These are phyloP conservation scores for Crithidia fasciculata DNA, from an alignment of 208 protist genomes.

Conservation along the genomic window DNA sequence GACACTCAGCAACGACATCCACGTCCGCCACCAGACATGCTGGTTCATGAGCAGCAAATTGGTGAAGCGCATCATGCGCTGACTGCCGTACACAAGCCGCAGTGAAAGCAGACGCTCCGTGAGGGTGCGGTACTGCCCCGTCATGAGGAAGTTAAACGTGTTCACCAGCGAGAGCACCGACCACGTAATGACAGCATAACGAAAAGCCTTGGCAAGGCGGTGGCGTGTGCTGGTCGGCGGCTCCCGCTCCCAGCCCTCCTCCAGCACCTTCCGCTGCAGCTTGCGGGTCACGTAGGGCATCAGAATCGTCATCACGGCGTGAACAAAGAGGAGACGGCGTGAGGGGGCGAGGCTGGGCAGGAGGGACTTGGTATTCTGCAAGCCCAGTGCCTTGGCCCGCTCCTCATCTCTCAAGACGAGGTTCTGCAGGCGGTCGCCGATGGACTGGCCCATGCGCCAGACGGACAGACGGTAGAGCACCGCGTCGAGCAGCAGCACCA, in stretches of 20 bases:
- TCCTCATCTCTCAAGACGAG: constrained; percentile 83
- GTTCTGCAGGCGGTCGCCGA: constrained; percentile 87
- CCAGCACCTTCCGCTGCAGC: constrained; percentile 68
- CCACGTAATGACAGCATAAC: constrained; percentile 54
- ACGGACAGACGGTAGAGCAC: constrained; percentile 79
- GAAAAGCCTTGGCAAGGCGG: constrained; percentile 50
- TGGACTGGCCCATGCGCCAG: constrained; percentile 70
- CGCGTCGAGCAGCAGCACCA: constrained; percentile 66
- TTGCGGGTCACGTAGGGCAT: constrained; percentile 83
- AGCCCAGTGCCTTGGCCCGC: constrained; percentile 48
- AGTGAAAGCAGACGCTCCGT: constrained; percentile 84
- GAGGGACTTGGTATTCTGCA: constrained; percentile 57
- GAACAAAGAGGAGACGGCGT: constrained; percentile 66
- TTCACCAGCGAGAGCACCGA: constrained; percentile 74
- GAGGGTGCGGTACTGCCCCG: constrained; percentile 86
- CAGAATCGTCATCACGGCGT: constrained; percentile 70
- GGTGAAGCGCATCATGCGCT: constrained; percentile 79
- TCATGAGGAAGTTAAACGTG: constrained; percentile 86
- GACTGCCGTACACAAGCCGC: constrained; percentile 85
- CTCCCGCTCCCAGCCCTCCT: constrained; percentile 81
- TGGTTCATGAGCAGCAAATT: constrained; percentile 91
- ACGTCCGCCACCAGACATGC: constrained; percentile 84
- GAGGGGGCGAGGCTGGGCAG: constrained; percentile 69
- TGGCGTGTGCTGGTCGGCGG: constrained; percentile 29
- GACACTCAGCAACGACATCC: constrained; percentile 75